Evolutionary conservation across 306 rosid genomes (phyloP), one percentile per base, ranked within the genome.

Genomic region (Trifolium fragiferum): DNA sequence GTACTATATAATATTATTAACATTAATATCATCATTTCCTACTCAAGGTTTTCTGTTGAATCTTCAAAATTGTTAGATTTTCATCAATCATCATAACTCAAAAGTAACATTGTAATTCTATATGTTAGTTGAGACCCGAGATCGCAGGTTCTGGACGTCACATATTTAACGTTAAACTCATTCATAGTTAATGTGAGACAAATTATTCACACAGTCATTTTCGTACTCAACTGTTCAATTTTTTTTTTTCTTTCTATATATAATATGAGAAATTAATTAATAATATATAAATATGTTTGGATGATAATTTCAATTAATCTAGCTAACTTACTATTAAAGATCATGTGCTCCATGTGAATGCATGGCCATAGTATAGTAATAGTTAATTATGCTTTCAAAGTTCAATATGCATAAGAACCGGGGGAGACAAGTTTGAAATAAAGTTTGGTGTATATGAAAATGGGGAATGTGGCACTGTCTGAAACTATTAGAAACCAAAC

Each of bases 41-140:
- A 70, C 81, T 70, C 78, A 25, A 64, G 74, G 57, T 55, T 75
- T 80, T 66, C 16, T 20, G 47, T 20, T 19, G 73, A 70, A 81
- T 4, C 33, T 30, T 30, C 33, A 30, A 68, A 62, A 2, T 30
- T 50, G 63, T 80, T 43, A 50, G 51, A 49, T 33, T 63, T 51
- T 73, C 10, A 37, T 37, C 40, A 37, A 37, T 37, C 40, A 35
- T 35, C 40, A 35, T 7, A 37, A 37, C 40, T 37, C 40, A 7
- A 37, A 37, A 37, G 40, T 37, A 37, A 37, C 2, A 8, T 37
- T 37, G 40, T 8, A 37, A 37, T 37, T 37, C 40, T 37, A 37
- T 37, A 37, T 37, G 10, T 37, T 37, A 37, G 40, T 37, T 37
- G 10, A 37, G 40, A 37, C 2, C 10, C 2, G 1, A 7, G 37